Evolutionary conservation across 2,329 filamentous ascomycete genomes (phyloP), one percentile per base, ranked within the genome.

Genomic region (Aureobasidium leucospermi): DNA sequence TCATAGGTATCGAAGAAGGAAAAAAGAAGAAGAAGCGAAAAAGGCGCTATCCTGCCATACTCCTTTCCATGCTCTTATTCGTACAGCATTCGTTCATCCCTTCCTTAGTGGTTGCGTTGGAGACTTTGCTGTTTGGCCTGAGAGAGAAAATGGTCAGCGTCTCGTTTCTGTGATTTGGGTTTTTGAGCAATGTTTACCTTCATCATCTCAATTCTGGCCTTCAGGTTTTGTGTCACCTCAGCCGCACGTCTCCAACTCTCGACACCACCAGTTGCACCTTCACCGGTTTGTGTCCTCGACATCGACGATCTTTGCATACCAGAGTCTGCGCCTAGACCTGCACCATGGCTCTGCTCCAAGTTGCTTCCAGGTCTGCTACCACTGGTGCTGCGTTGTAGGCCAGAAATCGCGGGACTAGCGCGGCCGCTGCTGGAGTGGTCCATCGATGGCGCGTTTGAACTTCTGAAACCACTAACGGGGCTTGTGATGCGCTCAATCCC

Each of bases 171-270:
- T 29, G 3, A 6, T 32, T n/a, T 15, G 6, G 15, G 10, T 4
- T 3, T 2, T 6, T 6, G 6, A 4, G 2, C 7, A 9, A 39
- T 11, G 16, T 77, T 64, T 68, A 82, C 84, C 81, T 97, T 99
- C 94, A 99, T 99, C 79, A 94, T 89, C 78, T 97, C 94, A 73
- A 99, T 99, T 71, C 94, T 85, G 56, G 93, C 91, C 78, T 97
- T 99, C 69, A 99, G 75, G 73, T 96, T 94, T 74, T 92, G 96
- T 58, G 94, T 99, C 60, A 99, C 94, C 77, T 99, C 94, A 2
- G 94, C 94, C 16, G 94, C 94, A 66, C 94, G 82, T 77, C 92
- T 95, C 94, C 94, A 99, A 71, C 92, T 97, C 76, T 99, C 94
- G 16, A 86, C 85, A 0, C 85, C 85, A 32, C 59, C 34, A 32